phyloP scores from a whole-genome alignment of 257 asterid genomes.

The Solanum ossicruentum region DNA sequence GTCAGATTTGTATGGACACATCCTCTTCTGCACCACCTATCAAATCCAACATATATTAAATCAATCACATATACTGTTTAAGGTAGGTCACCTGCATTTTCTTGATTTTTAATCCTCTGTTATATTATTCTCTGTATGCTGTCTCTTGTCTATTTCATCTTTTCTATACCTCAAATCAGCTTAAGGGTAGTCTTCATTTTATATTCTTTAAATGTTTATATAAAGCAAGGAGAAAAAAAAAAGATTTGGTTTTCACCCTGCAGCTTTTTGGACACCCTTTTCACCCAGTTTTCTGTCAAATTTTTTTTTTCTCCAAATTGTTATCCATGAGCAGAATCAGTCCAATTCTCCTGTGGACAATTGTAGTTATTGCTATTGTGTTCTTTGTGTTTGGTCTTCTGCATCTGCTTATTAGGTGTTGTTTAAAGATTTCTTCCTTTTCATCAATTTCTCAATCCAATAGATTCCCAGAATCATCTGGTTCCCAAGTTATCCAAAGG shows the following conservation, averaged over 20 bases:
- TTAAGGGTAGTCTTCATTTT: not conserved
- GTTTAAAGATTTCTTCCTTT: slow-evolving; percentile 27
- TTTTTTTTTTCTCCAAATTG: not conserved
- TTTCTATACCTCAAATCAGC: not conserved
- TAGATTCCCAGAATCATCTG: slow-evolving; percentile 23
- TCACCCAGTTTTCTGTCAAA: not conserved
- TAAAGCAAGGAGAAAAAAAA: not conserved
- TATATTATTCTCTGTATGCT: slow-evolving; percentile 9
- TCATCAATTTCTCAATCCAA: slow-evolving; percentile 42
- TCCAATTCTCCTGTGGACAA: slow-evolving; percentile 26
- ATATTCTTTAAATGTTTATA: not conserved
- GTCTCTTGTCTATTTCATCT: not conserved
- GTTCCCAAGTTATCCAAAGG: slow-evolving; percentile 36
- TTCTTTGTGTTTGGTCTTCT: slow-evolving; percentile 43
- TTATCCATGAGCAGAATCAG: slow-evolving; percentile 36
- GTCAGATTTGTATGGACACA: not conserved
- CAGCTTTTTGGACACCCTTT: not conserved
- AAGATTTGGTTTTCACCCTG: not conserved
- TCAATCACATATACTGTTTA: not conserved
- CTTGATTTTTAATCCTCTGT: slow-evolving; percentile 9
- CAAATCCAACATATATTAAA: not conserved
- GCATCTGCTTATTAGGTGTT: slow-evolving; percentile 29
- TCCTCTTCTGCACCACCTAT: not conserved
- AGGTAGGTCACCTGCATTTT: slow-evolving; percentile 28
- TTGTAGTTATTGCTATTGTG: slow-evolving; percentile 37